These are phyloP conservation scores for Didymella arachidicola DNA, from an alignment of 2,329 filamentous ascomycete genomes.

Conservation along the genomic window DNA sequence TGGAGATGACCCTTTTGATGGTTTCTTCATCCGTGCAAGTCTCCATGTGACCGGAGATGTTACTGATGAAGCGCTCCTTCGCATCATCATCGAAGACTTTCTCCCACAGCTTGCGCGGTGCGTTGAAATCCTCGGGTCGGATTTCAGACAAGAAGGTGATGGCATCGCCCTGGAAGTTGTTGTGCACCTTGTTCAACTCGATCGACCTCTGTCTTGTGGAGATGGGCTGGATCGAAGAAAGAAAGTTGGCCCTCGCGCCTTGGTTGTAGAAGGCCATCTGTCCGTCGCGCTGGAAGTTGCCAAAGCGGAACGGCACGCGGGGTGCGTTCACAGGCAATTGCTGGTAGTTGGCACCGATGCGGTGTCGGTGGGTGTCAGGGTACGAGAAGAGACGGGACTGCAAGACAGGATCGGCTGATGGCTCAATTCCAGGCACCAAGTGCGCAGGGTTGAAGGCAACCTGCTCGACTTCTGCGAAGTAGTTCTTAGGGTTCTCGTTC, in stretches of 20 bases:
- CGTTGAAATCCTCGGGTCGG: constrained; percentile 62
- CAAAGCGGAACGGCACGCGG: constrained; percentile 64
- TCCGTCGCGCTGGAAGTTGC: constrained; percentile 77
- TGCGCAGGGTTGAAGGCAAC: constrained; percentile 73
- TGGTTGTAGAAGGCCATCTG: constrained; percentile 73
- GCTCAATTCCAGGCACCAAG: constrained; percentile 71
- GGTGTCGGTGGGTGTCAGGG: constrained; percentile 69
- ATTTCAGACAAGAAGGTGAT: constrained; percentile 62
- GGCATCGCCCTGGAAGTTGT: constrained; percentile 59
- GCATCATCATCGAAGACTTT: constrained; percentile 67
- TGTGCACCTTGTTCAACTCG: constrained; percentile 60
- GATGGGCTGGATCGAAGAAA: constrained; percentile 62
- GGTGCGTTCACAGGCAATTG: constrained; percentile 64
- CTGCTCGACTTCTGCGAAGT: constrained; percentile 74
- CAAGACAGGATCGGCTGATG: constrained; percentile 73
- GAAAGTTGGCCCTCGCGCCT: constrained; percentile 65
- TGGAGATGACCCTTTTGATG: constrained; percentile 69
- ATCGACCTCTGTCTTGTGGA: constrained; percentile 57
- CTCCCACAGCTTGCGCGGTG: constrained; percentile 66
- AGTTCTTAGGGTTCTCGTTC: constrained; percentile 66
- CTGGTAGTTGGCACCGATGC: constrained; percentile 66
- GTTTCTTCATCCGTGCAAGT: constrained; percentile 66
- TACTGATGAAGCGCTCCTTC: constrained; percentile 65
- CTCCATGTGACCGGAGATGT: constrained; percentile 68
- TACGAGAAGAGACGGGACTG: constrained; percentile 76